Evolutionary conservation across 106 monocot genomes (phyloP), one percentile per base, ranked within the genome.

Genomic region (Apostasia ramifera): DNA sequence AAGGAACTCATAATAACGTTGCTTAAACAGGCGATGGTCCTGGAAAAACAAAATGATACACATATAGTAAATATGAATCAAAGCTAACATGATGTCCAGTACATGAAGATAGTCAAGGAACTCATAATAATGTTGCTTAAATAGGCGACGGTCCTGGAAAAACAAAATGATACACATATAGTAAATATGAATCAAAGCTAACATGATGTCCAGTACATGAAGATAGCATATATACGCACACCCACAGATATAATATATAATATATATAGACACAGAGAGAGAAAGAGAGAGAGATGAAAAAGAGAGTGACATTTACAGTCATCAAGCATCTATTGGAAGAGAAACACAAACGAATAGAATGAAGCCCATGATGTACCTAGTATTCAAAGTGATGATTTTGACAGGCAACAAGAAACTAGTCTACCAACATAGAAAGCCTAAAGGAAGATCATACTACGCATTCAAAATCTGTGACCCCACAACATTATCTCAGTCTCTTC

Each of bases 101-200:
- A 26, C 26, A 26, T 26, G 26, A 26, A 26, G 26, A 26, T 97
- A 71, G 77, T 92, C 97, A 63, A 83, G 79, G 72, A 81, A 97
- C 66, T 92, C 92, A 70, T 86, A 97, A 62, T 81, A 97, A 37
- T 87, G 77, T 75, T 97, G 97, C 70, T 76, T 73, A 60, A 97
- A 97, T 71, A 81, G 73, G 8, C 71, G 86, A 74, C 81, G 92
- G 65, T 90, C 87, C 97, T 97, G 89, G 60, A 71, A 50, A 67
- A 53, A 59, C 3, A 40, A 75, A 66, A 6, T 4, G 1, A 54
- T 50, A 50, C 41, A 8, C 2, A 51, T 58, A 5, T 12, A 11
- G 5, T 10, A 52, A 1, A 12, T 9, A 1, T 40, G 15, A 1
- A 61, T 9, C 2, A 61, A 6, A 61, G 40, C 61, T 42, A 42